These are phyloP conservation scores for Hypoxylon sp. DNA, from an alignment of 2,329 filamentous ascomycete genomes.

Conservation along the genomic window DNA sequence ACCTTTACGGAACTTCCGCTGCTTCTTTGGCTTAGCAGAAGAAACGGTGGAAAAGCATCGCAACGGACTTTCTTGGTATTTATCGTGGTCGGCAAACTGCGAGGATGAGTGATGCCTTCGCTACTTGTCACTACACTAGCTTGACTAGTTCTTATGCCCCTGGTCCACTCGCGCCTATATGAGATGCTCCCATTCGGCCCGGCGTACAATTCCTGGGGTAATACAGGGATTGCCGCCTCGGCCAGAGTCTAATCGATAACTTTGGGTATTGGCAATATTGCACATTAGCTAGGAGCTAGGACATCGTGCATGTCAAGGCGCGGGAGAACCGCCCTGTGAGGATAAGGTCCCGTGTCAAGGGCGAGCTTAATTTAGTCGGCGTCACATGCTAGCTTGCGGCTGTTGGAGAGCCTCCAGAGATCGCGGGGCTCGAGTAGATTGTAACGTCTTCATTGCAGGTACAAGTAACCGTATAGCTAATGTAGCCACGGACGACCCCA, in stretches of 20 bases:
- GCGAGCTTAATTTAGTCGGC: constrained; percentile 25
- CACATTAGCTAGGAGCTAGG: background rate
- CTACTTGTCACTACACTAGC: constrained; percentile 26
- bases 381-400: constrained; percentile 32
- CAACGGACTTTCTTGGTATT: constrained; percentile 12
- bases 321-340: constrained; percentile 22
- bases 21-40: constrained; percentile 5
- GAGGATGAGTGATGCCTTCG: constrained; percentile 10
- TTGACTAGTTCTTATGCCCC: constrained; percentile 12
- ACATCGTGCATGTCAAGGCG: constrained; percentile 9
- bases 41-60: constrained; percentile 23
- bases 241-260: constrained; percentile 30
- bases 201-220: constrained; percentile 45
- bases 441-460: constrained; percentile 16
- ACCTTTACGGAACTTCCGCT: constrained; percentile 23
- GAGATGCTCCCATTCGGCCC: constrained; percentile 44
- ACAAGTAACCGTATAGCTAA: constrained; percentile 14
- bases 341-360: constrained; percentile 24
- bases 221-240: constrained; percentile 39
- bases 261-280: constrained; percentile 25
- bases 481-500: constrained; percentile 6
- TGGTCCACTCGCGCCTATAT: constrained; percentile 19
- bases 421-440: constrained; percentile 6
- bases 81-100: constrained; percentile 16
- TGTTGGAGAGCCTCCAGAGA: constrained; percentile 14